phyloP scores from a whole-genome alignment of 1,139 yeast species.

The Schizosaccharomyces versatilis region DNA sequence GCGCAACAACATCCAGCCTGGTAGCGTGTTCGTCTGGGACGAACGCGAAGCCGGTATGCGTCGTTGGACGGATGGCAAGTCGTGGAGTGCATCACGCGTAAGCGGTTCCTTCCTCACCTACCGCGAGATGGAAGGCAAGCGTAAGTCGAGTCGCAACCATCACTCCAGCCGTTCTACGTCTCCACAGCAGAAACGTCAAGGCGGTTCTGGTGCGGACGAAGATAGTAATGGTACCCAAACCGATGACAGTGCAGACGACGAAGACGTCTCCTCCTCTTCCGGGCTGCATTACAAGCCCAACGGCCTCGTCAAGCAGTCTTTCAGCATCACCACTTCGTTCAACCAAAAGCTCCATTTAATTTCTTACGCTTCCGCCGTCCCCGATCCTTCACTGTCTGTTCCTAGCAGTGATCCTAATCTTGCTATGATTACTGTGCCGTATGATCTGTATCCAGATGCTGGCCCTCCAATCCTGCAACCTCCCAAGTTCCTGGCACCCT shows the following conservation, averaged over 20 bases:
- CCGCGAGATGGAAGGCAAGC: conserved; percentile 32
- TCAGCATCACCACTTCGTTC: conserved; percentile 31
- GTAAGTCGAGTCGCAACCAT: conserved; percentile 1
- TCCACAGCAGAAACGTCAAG: neutral
- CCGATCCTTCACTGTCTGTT: neutral
- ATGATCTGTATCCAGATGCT: conserved; percentile 1
- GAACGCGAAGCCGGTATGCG: conserved; percentile 50
- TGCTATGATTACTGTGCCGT: neutral
- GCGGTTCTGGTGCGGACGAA: neutral
- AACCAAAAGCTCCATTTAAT: conserved; percentile 36
- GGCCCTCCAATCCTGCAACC: conserved; percentile 2
- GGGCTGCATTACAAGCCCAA: conserved; percentile 21
- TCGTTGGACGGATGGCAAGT: conserved; percentile 53
- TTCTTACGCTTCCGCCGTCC: conserved; percentile 24
- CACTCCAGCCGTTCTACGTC: neutral
- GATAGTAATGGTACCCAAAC: neutral
- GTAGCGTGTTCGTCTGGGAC: conserved; percentile 51
- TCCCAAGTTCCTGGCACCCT: conserved; percentile 1
- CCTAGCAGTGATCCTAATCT: neutral
- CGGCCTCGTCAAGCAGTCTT: conserved; percentile 41
- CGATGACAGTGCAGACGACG: neutral
- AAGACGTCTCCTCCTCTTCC: neutral
- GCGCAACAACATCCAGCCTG: conserved; percentile 30
- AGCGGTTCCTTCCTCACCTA: conserved; percentile 43
- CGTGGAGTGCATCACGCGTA: conserved; percentile 54